Evolutionary conservation across 2,329 filamentous ascomycete species (phyloP), one percentile per base, ranked within the genome.

Genomic region (Botrytis cinerea): DNA sequence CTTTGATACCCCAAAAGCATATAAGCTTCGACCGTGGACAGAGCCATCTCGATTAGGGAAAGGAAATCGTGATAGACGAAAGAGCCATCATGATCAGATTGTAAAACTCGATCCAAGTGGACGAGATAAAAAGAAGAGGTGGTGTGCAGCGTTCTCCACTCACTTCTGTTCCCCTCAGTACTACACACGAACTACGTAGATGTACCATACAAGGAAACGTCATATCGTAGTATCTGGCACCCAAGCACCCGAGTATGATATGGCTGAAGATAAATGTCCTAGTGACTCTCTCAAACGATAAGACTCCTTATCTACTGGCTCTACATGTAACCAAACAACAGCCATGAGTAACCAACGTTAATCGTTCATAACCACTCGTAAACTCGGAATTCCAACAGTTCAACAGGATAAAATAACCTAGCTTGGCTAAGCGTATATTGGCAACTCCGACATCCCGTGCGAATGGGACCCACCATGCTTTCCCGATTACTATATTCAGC

Each of bases 331-430:
- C 48, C 48, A 68, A 43, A 43, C 25, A n/a, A n/a, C 45, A 68
- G 18, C 48, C 48, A 57, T 22, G 28, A 67, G 63, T n/a, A 43
- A 57, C 25, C 66, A 40, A 22, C 28, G 32, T 22, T n/a, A 43
- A 32, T n/a, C 48, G 54, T 43, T 43, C 66, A 25, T 32, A 25
- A 43, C 35, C 35, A 54, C 18, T 22, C 35, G 57, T 4, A 43
- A 57, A 18, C 25, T 68, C 16, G 57, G 25, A 16, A 43, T 28
- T 68, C 48, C 32, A 68, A 20, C 48, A 32, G 10, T 32, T 28
- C 14, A 8, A 18, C 48, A 69, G 71, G 71, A 72, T 72, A 72
- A 61, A 68, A 60, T 72, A 59, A 61, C 71, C 62, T 69, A 68
- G 60, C 16, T 32, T 35, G 71, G 71, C 43, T 28, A 72, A 67